phyloP scores from a whole-genome alignment of 257 asterid genomes.

The Penstemon davidsonii region DNA sequence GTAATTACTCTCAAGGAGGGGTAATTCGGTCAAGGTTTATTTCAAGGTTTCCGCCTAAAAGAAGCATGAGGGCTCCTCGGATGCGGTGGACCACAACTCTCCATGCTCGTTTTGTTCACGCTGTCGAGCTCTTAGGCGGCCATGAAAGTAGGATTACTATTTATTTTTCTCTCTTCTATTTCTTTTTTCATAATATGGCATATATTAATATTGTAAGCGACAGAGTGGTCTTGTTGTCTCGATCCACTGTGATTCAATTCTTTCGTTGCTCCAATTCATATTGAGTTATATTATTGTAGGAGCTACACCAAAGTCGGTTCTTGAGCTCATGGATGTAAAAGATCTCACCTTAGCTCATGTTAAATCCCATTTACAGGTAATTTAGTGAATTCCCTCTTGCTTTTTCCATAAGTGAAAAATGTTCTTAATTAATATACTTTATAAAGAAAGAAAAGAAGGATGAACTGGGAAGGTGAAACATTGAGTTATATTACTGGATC shows the following conservation, averaged over 20 bases:
- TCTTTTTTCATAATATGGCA: no score
- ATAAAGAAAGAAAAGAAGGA: no score
- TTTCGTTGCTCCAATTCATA: no score
- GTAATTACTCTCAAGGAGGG: slow-evolving; percentile 5
- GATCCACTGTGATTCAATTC: no score
- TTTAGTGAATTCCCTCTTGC: neutral
- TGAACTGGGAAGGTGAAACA: slow-evolving; percentile 20
- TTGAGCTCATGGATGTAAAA: slow-evolving; percentile 94
- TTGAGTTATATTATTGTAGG: slow-evolving; percentile 36
- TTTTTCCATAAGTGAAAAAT: neutral
- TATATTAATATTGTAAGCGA: no score
- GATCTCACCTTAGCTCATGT: slow-evolving; percentile 97
- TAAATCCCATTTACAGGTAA: slow-evolving; percentile 93
- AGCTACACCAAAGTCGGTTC: slow-evolving; percentile 96
- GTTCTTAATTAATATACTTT: neutral
- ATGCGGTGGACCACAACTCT: slow-evolving; percentile 56
- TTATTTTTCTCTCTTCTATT: no score
- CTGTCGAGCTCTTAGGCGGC: slow-evolving; percentile 50
- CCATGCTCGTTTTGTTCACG: slow-evolving; percentile 48
- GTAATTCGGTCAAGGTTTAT: slow-evolving; percentile 32
- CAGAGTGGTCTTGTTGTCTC: no score
- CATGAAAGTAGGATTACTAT: slow-evolving; percentile 36
- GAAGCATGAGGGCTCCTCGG: slow-evolving; percentile 51
- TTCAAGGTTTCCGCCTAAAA: slow-evolving; percentile 36
- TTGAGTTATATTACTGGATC: slow-evolving; percentile 40